These are phyloP conservation scores for Asterophora parasitica DNA, from an alignment of 768 basidiomycete genomes.

Conservation along the genomic window DNA sequence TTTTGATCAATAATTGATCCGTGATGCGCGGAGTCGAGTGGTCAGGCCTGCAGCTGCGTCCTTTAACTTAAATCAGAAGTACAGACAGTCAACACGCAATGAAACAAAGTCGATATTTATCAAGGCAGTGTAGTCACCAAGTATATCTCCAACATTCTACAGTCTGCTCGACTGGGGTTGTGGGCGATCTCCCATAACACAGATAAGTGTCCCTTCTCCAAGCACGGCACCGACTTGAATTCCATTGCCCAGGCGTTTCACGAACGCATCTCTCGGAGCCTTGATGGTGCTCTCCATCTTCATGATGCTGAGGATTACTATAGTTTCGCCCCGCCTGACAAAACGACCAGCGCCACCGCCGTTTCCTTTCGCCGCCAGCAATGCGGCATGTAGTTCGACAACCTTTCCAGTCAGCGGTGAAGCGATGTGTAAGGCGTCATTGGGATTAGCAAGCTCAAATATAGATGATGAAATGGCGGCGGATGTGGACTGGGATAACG, in stretches of 20 bases:
- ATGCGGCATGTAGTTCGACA: constrained; percentile 29
- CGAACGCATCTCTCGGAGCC: constrained; percentile 25
- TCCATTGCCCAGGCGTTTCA: constrained; percentile 28
- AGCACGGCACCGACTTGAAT: constrained; percentile 28
- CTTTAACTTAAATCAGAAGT: too few species aligned
- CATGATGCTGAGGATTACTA: constrained; percentile 34
- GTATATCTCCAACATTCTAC: neutral
- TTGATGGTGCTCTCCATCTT: constrained; percentile 36
- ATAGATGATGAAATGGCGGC: constrained; percentile 20
- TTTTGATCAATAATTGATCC: too few species aligned
- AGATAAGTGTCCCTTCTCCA: constrained; percentile 31
- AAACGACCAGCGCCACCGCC: constrained; percentile 6
- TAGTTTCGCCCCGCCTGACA: constrained; percentile 29
- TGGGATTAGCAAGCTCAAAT: constrained; percentile 32
- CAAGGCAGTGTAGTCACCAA: too few species aligned
- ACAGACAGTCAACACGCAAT: too few species aligned
- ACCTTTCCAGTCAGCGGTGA: constrained; percentile 34
- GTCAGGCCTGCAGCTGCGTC: too few species aligned
- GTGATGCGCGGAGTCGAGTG: too few species aligned
- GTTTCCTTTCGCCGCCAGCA: constrained; percentile 10
- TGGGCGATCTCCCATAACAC: constrained; percentile 15
- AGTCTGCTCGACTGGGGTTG: neutral
- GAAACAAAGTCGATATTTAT: too few species aligned
- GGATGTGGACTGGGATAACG: constrained; percentile 28
- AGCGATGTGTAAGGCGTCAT: constrained; percentile 24